A percentile compares a stretch with the other conserved stretches of the same genome.
phyloP scores from a whole-genome alignment of 225 moss, liverwort and hornwort genomes.

The Marchantia paleacea region DNA sequence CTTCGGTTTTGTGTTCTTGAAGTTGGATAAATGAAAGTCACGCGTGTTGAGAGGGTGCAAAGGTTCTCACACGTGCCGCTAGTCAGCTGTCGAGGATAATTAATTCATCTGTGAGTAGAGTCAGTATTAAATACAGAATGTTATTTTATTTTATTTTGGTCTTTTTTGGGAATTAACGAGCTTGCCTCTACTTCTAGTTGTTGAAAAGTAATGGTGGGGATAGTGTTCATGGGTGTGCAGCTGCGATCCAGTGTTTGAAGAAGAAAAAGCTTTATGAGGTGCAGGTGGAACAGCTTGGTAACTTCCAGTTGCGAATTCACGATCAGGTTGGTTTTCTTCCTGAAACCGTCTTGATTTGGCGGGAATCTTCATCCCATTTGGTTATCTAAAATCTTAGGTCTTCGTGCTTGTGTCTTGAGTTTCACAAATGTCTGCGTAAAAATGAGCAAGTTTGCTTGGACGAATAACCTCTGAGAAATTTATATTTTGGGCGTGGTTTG shows the following conservation, averaged over 20 bases:
- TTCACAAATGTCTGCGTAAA: background rate
- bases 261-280: slow-evolving; percentile 97
- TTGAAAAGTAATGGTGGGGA: slow-evolving; percentile 19
- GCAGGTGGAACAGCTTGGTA: slow-evolving; percentile 98
- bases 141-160: too few relatives aligned
- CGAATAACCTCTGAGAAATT: background rate
- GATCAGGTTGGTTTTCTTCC: slow-evolving; percentile 60
- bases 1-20: too few relatives aligned
- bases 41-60: too few relatives aligned
- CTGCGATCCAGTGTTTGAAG: slow-evolving; percentile 99
- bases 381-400: background rate
- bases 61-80: too few relatives aligned
- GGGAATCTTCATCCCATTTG: background rate
- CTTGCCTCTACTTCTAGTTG: background rate
- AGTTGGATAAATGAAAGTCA: too few relatives aligned
- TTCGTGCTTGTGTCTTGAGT: background rate
- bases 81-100: too few relatives aligned
- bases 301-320: slow-evolving; percentile 98
- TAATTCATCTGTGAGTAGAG: too few relatives aligned
- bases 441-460: background rate
- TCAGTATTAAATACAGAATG: too few relatives aligned
- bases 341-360: background rate
- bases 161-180: background rate
- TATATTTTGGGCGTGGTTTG: background rate
- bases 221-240: slow-evolving; percentile 44